These are phyloP conservation scores for Plasmopara viticola DNA, from an alignment of 352 stramenopile species.

Conservation along the genomic window DNA sequence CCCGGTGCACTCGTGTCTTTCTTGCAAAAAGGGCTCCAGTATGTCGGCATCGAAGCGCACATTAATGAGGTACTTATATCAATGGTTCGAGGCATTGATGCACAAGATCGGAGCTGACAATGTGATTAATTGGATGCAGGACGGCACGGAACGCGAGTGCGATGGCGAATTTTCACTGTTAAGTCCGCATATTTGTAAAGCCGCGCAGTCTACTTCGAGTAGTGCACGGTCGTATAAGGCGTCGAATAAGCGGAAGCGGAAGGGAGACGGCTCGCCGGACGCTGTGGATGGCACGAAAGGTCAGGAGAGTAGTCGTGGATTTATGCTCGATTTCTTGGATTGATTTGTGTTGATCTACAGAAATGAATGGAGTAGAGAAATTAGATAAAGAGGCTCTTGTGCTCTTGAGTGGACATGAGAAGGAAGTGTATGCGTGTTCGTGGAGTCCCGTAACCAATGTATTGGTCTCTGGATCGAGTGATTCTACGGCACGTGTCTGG, in stretches of 20 bases:
- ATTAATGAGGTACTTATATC: conserved; percentile 69
- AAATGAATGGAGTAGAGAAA: conserved; percentile 64
- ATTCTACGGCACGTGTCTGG: conserved; percentile 94
- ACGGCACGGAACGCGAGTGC: conserved; percentile 82
- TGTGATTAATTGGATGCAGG: conserved; percentile 25
- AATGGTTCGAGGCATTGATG: background rate
- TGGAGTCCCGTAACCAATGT: conserved; percentile 96
- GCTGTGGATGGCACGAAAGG: conserved; percentile 61
- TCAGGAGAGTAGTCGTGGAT: conserved; percentile 13
- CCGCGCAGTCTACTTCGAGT: conserved; percentile 69
- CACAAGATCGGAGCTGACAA: background rate
- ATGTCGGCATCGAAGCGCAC: conserved; percentile 88
- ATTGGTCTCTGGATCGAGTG: conserved; percentile 93
- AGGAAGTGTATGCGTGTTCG: conserved; percentile 94
- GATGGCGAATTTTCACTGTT: conserved; percentile 89
- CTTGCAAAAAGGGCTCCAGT: conserved; percentile 97
- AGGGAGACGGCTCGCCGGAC: conserved; percentile 59
- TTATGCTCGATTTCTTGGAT: background rate
- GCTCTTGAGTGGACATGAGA: conserved; percentile 75
- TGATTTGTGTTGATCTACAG: conserved; percentile 18
- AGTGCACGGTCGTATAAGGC: conserved; percentile 53
- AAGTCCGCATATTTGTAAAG: conserved; percentile 87
- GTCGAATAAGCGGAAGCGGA: conserved; percentile 83
- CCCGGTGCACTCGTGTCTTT: conserved; percentile 97
- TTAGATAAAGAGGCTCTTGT: conserved; percentile 54